A percentile compares a stretch with the other conserved stretches of the same genome.
Conservation (phyloP, 441 rosid species). For the Syzygium syzygioides region DNA sequence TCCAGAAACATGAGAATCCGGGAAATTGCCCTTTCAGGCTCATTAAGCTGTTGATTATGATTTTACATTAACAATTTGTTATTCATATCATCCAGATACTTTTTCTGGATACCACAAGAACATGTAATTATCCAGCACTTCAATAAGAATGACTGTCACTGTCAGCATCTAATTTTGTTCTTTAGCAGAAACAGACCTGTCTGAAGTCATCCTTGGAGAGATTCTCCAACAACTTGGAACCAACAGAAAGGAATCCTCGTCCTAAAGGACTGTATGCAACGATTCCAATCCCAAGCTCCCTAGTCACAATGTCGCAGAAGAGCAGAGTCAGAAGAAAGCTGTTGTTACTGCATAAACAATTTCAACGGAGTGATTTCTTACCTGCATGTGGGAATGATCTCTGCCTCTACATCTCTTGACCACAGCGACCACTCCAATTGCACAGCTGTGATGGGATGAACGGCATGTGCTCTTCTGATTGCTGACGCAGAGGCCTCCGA, state of each 20-base stretch:
- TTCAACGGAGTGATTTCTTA: not conserved
- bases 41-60: not conserved
- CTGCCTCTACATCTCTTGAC: not conserved
- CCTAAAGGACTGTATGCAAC: not conserved
- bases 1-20: not conserved
- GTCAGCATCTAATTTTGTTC: not conserved
- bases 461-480: slow-evolving; percentile 8
- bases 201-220: not conserved
- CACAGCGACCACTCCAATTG: slow-evolving; percentile 13
- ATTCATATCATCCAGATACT: too few relatives aligned
- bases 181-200: not conserved
- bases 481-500: slow-evolving; percentile 1
- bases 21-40: not conserved
- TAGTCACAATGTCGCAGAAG: not conserved
- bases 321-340: not conserved
- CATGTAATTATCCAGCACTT: not conserved
- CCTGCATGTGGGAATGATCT: slow-evolving; percentile 14
- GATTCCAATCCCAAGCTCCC: not conserved
- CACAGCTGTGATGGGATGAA: slow-evolving; percentile 4
- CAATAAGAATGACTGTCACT: not conserved
- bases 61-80: not conserved
- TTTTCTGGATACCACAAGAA: too few relatives aligned
- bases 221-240: not conserved
- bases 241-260: not conserved
- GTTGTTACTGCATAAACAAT: not conserved